Evolutionary conservation across 1,139 yeast species (phyloP), one percentile per base, ranked within the genome.

Genomic region (Yamadazyma dushanensis): DNA sequence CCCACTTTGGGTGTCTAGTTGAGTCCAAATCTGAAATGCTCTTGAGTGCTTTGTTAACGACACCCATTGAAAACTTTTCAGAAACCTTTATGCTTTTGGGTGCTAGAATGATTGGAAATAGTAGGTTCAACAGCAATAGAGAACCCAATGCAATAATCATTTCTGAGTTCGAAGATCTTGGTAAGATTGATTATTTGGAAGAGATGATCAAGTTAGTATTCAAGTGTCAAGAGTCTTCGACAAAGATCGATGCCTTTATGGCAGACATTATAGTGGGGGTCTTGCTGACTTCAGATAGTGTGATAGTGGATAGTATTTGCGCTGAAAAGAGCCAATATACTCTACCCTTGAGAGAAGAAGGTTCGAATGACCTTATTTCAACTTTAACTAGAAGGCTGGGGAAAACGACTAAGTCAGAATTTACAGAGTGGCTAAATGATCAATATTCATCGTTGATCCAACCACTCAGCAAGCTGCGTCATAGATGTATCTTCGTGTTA

Each of bases 201-300:
- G 35, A 30, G 26, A 26, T 34, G 3, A 21, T 36, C 16, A 29
- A 26, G 19, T 16, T 36, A n/a, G 19, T 39, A n/a, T 28, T 26
- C 11, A 20, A 36, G 13, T 34, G 14, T n/a, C 38, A 36, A 20
- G 5, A 18, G 3, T 18, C 19, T 8, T 8, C 5, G 5, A 25
- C 34, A 20, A 13, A 24, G 5, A 19, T 9, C 11, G 23, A 34
- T 8, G 21, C 39, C 8, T 16, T 34, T 5, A 14, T 33, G 16
- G 43, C 43, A 22, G 43, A 39, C 21, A n/a, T 39, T 13, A 29
- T 34, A 3, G 23, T 39, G 5, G 43, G 43, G 9, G n/a, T 26
- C 7, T 18, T 38, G 10, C 19, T 29, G 9, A 15, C 14, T 5
- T 14, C n/a, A 3, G 32, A 37, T 21, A 16, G 9, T 9, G 17